Percentiles rank a stretch among this genome's conserved stretches.
phyloP scores from a whole-genome alignment of 768 basidiomycete genomes.

The Termitomyces sp. region DNA sequence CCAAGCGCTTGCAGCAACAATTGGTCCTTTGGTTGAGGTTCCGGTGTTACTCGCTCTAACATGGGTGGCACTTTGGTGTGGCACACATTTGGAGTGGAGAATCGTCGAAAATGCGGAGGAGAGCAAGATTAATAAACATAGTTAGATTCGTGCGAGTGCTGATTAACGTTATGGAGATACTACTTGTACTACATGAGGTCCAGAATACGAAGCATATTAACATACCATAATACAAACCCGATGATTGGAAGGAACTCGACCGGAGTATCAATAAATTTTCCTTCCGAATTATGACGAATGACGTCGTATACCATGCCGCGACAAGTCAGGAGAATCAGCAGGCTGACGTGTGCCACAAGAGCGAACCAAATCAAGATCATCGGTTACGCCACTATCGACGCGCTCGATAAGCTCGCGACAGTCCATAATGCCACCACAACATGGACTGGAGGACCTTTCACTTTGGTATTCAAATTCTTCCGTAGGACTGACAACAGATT shows the following conservation, averaged over 20 bases:
- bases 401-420: constrained; percentile 35
- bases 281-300: neutral
- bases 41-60: constrained; percentile 68
- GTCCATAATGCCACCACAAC: constrained; percentile 47
- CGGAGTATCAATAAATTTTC: neutral
- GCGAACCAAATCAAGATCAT: neutral
- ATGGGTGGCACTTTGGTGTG: constrained; percentile 51
- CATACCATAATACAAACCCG: neutral
- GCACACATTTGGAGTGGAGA: constrained; percentile 34
- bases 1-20: constrained; percentile 77
- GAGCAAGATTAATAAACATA: neutral
- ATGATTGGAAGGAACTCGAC: neutral
- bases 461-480: constrained; percentile 7
- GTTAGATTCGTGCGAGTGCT: neutral
- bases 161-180: neutral
- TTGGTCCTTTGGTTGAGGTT: constrained; percentile 74
- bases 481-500: constrained; percentile 10
- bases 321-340: neutral
- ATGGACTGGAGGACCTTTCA: constrained; percentile 23
- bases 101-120: neutral
- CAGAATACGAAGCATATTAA: neutral
- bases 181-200: neutral
- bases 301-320: constrained; percentile 3
- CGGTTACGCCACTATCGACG: constrained; percentile 12
- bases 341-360: constrained; percentile 1